Base-by-base conservation (phyloP, 768 basidiomycete species). In the Boletus barrowsii region DNA sequence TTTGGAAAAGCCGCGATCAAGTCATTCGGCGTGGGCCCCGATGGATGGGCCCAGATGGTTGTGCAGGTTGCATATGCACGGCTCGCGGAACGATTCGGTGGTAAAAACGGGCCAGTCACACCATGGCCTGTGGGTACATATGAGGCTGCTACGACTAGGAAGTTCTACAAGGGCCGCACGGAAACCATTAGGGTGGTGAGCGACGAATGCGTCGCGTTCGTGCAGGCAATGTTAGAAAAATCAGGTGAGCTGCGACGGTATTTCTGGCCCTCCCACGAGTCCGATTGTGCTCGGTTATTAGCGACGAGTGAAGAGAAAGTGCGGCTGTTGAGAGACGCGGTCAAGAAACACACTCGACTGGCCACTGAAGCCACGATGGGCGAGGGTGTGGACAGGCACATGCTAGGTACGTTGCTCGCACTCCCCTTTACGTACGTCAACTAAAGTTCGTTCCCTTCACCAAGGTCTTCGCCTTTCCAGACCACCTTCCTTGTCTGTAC, bases 1-100 rank as follows among this genome's bases (percentile, higher is more conserved):
- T 98, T 95, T 62, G 95, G 95, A 33, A 96, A 94, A 71, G 80
- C 81, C 42, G 80, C 82, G 17, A 90, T 96, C 75, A 97, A 96
- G 77, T 73, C 78, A 14, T 92, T 90, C 62, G 85, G 88, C 33
- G 84, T 89, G n/a, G 91, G 92, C 40, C 95, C 95, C 3, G 95
- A 98, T 65, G 89, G 89, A 26, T 97, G 93, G 93, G 86, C 90
- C 43, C 95, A 98, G 74, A 84, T 97, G 81, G 75, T 93, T 64
- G 79, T 95, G 47, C 95, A 98, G 68, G 75, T 98, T 43, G 95
- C 94, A 7, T 94, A 94, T 69, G 81, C 77, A 53, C 82, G 93
- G 1, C 78, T 93, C 33, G 72, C 86, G 30, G 76, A 78, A 39
- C 59, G 53, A 17, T 66, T 66, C 26, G 44, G 49, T 36, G 47